Percentiles rank a stretch among this genome's conserved stretches.
Evolutionary conservation across 1,139 yeast species (phyloP).

Genomic region (Hemisphaericaspora subhashii): DNA sequence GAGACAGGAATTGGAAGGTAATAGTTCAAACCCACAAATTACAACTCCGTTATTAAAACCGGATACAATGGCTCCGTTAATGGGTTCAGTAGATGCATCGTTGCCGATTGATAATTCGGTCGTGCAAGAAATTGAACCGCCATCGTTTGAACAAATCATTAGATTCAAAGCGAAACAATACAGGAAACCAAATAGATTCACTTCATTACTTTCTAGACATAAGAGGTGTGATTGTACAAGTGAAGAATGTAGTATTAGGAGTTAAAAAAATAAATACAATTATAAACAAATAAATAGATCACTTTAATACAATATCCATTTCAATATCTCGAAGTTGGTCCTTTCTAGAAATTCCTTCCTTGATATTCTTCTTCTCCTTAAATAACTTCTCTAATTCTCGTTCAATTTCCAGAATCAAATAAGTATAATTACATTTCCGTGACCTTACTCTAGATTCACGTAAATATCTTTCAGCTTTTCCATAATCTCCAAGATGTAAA

Average conservation of each 20-base stretch:
- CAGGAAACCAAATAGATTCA: constrained; percentile 7
- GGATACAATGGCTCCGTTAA: constrained; percentile 20
- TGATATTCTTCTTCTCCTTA: constrained; percentile 24
- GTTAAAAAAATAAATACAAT: neutral
- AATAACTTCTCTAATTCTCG: constrained; percentile 56
- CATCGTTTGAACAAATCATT: constrained; percentile 32
- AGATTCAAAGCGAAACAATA: constrained; percentile 27
- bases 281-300: neutral
- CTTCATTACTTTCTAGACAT: neutral
- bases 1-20: neutral
- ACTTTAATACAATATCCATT: constrained; percentile 20
- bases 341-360: constrained; percentile 8
- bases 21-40: constrained; percentile 6
- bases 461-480: constrained; percentile 59
- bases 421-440: constrained; percentile 62
- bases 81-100: constrained; percentile 22
- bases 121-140: constrained; percentile 43
- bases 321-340: constrained; percentile 15
- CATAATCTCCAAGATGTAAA: constrained; percentile 55
- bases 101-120: constrained; percentile 21
- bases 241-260: neutral
- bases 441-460: constrained; percentile 75
- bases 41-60: constrained; percentile 17
- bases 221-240: neutral
- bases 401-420: constrained; percentile 65